Evolutionary conservation across 1,284 basidiomycete species (phyloP).

Genomic region (Rhodotorula sp.): DNA sequence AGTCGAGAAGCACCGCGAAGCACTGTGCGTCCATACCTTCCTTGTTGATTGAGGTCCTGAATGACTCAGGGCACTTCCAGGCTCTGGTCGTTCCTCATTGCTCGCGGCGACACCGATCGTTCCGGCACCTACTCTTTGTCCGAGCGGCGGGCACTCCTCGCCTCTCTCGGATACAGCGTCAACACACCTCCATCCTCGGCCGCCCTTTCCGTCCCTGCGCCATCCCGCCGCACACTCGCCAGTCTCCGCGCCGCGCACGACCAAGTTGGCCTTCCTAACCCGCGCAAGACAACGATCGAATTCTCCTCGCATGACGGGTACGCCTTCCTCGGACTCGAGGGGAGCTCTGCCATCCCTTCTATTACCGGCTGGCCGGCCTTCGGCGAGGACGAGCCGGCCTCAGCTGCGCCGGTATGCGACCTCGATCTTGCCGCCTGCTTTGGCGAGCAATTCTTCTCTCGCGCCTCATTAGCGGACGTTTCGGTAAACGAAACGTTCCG

Average conservation of each 20-base stretch:
- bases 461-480: not conserved
- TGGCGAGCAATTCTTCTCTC: constrained; percentile 29
- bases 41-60: no score
- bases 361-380: not conserved
- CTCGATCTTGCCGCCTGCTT: constrained; percentile 30
- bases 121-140: constrained; percentile 19
- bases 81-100: constrained; percentile 34
- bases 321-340: constrained; percentile 15
- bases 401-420: constrained; percentile 12
- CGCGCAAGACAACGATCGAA: constrained; percentile 1
- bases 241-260: not conserved
- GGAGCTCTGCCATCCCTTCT: not conserved
- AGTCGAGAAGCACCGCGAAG: constrained; percentile 40
- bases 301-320: constrained; percentile 35
- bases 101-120: constrained; percentile 17
- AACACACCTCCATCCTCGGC: not conserved
- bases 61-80: not conserved
- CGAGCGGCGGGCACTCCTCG: constrained; percentile 25
- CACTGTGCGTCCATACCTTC: constrained; percentile 6
- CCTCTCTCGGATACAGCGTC: not conserved
- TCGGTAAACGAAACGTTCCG: constrained; percentile 46
- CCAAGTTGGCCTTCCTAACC: constrained; percentile 2
- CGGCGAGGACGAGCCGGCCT: not conserved
- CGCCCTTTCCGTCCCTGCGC: not conserved
- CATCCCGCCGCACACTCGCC: not conserved